phyloP scores from a whole-genome alignment of 768 basidiomycete species.

The Mycena alexandri region DNA sequence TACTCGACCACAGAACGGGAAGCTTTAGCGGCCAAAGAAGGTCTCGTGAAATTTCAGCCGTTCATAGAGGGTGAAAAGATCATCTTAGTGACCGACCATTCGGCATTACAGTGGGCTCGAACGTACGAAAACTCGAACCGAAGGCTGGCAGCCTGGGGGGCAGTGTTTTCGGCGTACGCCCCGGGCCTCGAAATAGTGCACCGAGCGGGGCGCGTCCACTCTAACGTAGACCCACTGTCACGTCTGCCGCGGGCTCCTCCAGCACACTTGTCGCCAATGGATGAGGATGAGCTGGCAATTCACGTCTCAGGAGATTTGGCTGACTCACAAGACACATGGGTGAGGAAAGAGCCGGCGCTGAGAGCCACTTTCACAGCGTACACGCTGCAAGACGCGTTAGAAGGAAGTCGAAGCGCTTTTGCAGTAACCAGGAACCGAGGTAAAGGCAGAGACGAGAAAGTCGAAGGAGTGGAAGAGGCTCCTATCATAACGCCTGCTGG shows the following conservation, averaged over 20 bases:
- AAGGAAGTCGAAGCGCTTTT: neutral
- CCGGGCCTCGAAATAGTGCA: slow-evolving; percentile 20
- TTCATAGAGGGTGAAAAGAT: slow-evolving; percentile 47
- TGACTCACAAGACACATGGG: neutral
- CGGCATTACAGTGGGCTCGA: slow-evolving; percentile 26
- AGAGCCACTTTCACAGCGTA: neutral
- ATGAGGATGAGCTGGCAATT: neutral
- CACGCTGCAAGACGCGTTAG: neutral
- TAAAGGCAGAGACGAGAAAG: no score
- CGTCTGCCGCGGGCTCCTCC: neutral
- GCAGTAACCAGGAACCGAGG: neutral
- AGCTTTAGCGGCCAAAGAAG: slow-evolving; percentile 45
- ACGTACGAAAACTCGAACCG: slow-evolving; percentile 29
- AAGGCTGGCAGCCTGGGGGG: slow-evolving; percentile 42
- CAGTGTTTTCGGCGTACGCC: slow-evolving; percentile 37
- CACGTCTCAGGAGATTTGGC: neutral
- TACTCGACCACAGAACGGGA: slow-evolving; percentile 47
- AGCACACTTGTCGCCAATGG: neutral
- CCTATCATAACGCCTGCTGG: no score
- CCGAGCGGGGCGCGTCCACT: slow-evolving; percentile 13
- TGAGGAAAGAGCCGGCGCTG: neutral
- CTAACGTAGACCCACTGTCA: slow-evolving; percentile 23
- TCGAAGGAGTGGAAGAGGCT: neutral
- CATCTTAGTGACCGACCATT: slow-evolving; percentile 30
- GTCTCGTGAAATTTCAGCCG: slow-evolving; percentile 44